Evolutionary conservation across 2,329 filamentous ascomycete genomes (phyloP).

Genomic region (Colletotrichum tropicicola): DNA sequence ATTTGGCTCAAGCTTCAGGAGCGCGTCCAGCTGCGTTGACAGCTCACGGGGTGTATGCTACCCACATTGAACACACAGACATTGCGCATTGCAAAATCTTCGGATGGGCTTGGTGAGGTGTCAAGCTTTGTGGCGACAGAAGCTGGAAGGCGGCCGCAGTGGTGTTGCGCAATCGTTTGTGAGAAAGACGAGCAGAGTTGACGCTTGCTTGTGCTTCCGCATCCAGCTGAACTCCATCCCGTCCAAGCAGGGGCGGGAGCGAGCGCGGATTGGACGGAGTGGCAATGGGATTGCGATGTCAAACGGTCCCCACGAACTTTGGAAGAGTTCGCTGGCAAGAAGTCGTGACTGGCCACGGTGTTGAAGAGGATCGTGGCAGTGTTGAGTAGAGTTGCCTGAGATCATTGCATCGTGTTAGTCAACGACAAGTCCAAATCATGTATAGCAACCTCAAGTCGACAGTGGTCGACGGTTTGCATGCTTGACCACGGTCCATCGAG

Average conservation of each 20-base stretch:
- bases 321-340: neutral
- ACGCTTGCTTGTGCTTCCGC: neutral
- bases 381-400: neutral
- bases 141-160: neutral
- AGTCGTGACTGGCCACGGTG: neutral
- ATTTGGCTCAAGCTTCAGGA: neutral
- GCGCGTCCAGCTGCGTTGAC: neutral
- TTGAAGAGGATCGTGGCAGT: slow-evolving; percentile 1
- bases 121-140: slow-evolving; percentile 2
- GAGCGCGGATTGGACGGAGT: slow-evolving; percentile 9
- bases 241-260: neutral
- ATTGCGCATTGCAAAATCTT: neutral
- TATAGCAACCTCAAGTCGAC: neutral
- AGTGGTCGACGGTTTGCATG: neutral
- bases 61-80: neutral
- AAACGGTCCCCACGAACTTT: neutral
- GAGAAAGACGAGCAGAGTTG: slow-evolving; percentile 13
- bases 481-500: neutral
- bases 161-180: neutral
- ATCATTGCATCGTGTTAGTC: neutral
- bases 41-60: neutral
- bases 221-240: slow-evolving; percentile 12
- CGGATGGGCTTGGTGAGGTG: neutral
- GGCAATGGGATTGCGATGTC: neutral
- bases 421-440: neutral